phyloP scores from a whole-genome alignment of 345 rosid genomes.

The Lepidium aucheri region DNA sequence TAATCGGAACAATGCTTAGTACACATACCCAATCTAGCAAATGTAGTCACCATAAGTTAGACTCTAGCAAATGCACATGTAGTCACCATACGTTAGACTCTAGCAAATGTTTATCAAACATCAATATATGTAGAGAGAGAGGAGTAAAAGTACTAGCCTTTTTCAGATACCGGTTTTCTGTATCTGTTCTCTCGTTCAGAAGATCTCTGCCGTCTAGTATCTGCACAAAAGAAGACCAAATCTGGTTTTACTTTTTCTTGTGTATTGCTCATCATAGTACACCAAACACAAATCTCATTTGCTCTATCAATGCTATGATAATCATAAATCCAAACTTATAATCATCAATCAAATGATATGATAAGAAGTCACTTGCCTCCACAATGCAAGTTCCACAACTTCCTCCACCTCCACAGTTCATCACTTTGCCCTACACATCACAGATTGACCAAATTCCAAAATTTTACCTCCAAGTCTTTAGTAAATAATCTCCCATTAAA shows the following conservation, averaged over 20 bases:
- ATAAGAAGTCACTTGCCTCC: constrained; percentile 40
- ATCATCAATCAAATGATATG: background rate
- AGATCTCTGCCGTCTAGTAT: constrained; percentile 67
- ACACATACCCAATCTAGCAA: background rate
- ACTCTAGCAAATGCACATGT: background rate
- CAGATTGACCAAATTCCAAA: background rate
- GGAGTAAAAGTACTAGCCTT: constrained; percentile 33
- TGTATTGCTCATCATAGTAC: background rate
- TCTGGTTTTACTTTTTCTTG: background rate
- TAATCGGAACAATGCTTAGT: background rate
- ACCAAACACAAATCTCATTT: background rate
- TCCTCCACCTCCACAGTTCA: constrained; percentile 96
- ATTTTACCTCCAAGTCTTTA: too few species aligned
- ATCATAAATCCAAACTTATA: background rate
- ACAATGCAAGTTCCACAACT: constrained; percentile 95
- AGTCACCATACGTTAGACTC: too few species aligned
- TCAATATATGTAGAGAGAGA: background rate
- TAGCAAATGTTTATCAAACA: background rate
- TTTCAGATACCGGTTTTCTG: constrained; percentile 57
- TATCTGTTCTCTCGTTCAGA: constrained; percentile 65
- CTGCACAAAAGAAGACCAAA: constrained; percentile 33
- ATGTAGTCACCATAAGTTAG: too few species aligned
- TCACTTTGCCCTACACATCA: constrained; percentile 63
- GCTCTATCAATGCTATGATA: background rate
- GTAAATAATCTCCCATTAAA: too few species aligned